Base-by-base conservation (phyloP, 768 basidiomycete genomes). In the Boletus rufocinnamomeus region DNA sequence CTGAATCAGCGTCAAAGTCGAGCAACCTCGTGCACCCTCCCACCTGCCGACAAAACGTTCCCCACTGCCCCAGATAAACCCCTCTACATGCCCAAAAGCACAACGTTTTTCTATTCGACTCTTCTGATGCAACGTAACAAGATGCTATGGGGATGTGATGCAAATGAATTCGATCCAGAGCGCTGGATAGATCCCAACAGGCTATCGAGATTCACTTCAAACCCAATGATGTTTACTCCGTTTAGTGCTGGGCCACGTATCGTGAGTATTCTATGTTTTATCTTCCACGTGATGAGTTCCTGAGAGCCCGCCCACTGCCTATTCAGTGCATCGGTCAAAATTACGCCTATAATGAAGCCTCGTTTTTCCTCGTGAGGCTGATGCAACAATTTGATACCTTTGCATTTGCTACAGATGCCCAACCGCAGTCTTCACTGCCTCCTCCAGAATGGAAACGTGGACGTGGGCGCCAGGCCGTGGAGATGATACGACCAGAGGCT, bases 161-260 rank as follows among this genome's bases (percentile, higher is more conserved):
- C 90, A 0, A 81, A 89, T 65, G 79, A 79, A n/a, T 94, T 92
- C 68, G 82, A 88, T 55, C 89, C 89, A 7, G 86, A 89, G 34
- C 79, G 91, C 41, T 94, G 91, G 91, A 73, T 90, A 6, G 81
- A 88, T 40, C 79, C 82, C 0, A 74, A 74, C 32, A 77, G 83
- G n/a, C 54, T 86, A 21, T 75, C 77, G 3, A 75, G 67, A 55
- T 82, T 81, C 62, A 80, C 79, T 21, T 71, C 79, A 2, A 85
- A 86, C 64, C 86, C 89, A 2, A 80, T 83, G 59, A 89, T 89
- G 77, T 91, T 81, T 70, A 77, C 82, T 19, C 88, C 89, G 16
- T 91, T 91, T 69, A 88, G 87, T 66, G 85, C 83, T 30, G 89
- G 89, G 0, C 89, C 89, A 4, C 77, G 80, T 30, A 80, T 79